Conservation (phyloP, 768 basidiomycete species). For the Coprinopsis cinerea region DNA sequence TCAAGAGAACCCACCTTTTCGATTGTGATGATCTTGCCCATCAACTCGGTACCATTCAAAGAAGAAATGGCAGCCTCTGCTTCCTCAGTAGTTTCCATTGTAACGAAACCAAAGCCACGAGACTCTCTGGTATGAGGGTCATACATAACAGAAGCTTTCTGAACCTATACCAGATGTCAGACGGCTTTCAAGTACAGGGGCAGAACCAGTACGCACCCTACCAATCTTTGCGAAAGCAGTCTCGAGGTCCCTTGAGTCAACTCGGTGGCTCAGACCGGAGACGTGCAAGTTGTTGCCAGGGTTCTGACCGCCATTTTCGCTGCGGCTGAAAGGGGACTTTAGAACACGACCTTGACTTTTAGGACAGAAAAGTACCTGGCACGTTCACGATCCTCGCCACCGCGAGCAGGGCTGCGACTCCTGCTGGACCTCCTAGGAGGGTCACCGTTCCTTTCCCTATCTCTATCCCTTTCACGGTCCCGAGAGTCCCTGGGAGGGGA, state of each 20-base stretch:
- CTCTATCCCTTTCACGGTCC: constrained; percentile 21
- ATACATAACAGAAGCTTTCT: constrained; percentile 68
- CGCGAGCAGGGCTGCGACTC: constrained; percentile 65
- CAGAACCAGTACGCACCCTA: constrained; percentile 18
- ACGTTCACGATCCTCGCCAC: constrained; percentile 41
- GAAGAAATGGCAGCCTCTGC: constrained; percentile 88
- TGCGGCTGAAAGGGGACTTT: constrained; percentile 13
- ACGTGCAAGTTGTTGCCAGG: constrained; percentile 65
- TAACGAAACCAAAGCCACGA: constrained; percentile 79
- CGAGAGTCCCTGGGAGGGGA: constrained; percentile 33
- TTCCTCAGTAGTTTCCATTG: constrained; percentile 65
- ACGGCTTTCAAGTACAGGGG: constrained; percentile 3
- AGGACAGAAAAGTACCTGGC: constrained; percentile 16
- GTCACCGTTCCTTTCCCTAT: constrained; percentile 37
- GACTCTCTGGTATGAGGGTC: constrained; percentile 67
- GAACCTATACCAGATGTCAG: constrained; percentile 39
- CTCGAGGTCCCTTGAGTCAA: constrained; percentile 84
- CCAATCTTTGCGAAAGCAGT: constrained; percentile 86
- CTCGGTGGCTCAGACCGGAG: constrained; percentile 49
- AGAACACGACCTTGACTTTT: constrained; percentile 10
- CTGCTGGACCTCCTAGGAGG: constrained; percentile 64
- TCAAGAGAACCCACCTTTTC: constrained; percentile 55
- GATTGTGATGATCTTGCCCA: constrained; percentile 85
- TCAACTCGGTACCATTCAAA: constrained; percentile 75
- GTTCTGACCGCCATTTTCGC: constrained; percentile 28